Evolutionary conservation across 768 basidiomycete genomes (phyloP).

Genomic region (Lactarius akahatsu): DNA sequence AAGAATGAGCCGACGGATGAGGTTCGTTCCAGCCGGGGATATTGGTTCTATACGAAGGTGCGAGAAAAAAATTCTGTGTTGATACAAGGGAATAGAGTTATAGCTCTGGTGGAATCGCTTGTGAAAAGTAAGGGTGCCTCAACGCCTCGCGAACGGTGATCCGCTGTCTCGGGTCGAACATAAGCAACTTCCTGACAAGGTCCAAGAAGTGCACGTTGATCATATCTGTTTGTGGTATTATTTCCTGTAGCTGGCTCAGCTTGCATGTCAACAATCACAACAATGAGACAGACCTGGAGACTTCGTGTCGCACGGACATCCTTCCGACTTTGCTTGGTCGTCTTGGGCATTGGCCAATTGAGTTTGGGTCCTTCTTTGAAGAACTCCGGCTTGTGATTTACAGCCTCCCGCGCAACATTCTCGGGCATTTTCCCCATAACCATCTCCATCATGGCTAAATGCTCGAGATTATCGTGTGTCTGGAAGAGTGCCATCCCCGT

Average conservation of each 20-base stretch:
- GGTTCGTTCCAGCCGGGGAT: conserved; percentile 22
- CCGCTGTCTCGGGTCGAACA: conserved; percentile 87
- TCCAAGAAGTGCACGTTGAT: conserved; percentile 82
- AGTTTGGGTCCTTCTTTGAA: conserved; percentile 85
- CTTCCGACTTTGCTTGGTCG: conserved; percentile 87
- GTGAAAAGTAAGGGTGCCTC: conserved; percentile 80
- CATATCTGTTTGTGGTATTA: conserved; percentile 74
- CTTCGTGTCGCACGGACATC: conserved; percentile 85
- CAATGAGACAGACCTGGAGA: conserved; percentile 56
- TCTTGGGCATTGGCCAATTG: conserved; percentile 90
- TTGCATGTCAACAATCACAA: neutral
- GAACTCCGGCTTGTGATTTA: conserved; percentile 85
- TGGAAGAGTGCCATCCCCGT: conserved; percentile 99
- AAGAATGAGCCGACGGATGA: conserved; percentile 6
- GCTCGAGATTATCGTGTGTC: conserved; percentile 98
- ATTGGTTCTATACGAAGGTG: conserved; percentile 24
- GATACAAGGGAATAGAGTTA: conserved; percentile 38
- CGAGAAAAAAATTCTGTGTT: conserved; percentile 15
- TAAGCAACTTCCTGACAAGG: conserved; percentile 81
- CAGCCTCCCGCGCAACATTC: conserved; percentile 71
- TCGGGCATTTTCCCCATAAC: conserved; percentile 99
- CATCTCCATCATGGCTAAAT: conserved; percentile 99
- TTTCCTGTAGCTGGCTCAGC: conserved; percentile 54
- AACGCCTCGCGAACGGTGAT: conserved; percentile 88
- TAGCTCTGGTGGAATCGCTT: conserved; percentile 66